Evolutionary conservation across 177 flowering plant genomes (phyloP).

Genomic region (Vitis hybrid): DNA sequence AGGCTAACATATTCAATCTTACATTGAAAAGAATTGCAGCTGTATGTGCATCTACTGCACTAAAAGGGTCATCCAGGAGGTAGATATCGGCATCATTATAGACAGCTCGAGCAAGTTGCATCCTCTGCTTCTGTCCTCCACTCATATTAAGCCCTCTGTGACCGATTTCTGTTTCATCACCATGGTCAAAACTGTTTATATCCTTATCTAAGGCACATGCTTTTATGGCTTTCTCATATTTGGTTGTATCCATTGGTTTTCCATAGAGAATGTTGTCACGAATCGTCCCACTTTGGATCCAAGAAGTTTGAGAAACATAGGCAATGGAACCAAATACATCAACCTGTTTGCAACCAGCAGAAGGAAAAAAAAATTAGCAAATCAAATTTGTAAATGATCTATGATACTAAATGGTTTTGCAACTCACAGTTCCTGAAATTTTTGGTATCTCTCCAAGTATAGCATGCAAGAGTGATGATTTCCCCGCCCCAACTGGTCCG

Average conservation of each 20-base stretch:
- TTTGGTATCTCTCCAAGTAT: slow-evolving; percentile 82
- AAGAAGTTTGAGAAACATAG: slow-evolving; percentile 79
- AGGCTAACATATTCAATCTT: slow-evolving; percentile 9
- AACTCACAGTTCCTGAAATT: slow-evolving; percentile 73
- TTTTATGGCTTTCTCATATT: slow-evolving; percentile 49
- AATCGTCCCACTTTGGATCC: slow-evolving; percentile 90
- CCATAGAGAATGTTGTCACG: slow-evolving; percentile 81
- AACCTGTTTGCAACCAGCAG: slow-evolving; percentile 40
- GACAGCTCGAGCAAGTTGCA: slow-evolving; percentile 83
- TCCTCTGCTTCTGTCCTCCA: slow-evolving; percentile 86
- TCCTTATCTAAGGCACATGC: slow-evolving; percentile 75
- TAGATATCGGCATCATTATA: slow-evolving; percentile 79
- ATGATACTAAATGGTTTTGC: background rate
- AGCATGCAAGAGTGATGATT: slow-evolving; percentile 71
- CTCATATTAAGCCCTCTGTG: slow-evolving; percentile 83
- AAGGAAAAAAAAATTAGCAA: background rate
- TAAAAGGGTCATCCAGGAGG: slow-evolving; percentile 81
- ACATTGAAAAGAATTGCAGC: slow-evolving; percentile 64
- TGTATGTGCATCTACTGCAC: slow-evolving; percentile 91
- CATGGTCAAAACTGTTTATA: slow-evolving; percentile 47
- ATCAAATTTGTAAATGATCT: background rate
- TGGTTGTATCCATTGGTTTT: slow-evolving; percentile 55
- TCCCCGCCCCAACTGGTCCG: slow-evolving; percentile 91
- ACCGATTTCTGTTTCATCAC: slow-evolving; percentile 84
- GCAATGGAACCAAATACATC: slow-evolving; percentile 60